Base-by-base conservation (phyloP, 345 rosid genomes). In the Noccaea bulbosa region DNA sequence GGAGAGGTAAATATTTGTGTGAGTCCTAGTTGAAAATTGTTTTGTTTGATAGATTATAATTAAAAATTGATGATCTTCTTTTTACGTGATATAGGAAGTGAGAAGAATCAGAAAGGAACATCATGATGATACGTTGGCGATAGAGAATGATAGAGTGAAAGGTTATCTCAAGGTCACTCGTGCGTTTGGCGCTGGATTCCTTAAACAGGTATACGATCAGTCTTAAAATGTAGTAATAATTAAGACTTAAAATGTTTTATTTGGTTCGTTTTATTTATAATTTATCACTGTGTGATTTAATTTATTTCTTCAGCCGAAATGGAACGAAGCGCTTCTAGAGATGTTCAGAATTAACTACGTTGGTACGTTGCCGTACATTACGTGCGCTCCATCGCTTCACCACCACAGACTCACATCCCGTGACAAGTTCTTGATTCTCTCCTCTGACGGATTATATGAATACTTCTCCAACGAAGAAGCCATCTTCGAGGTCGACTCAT, bases 91-190 rank as follows among this genome's bases (percentile, higher is more conserved):
- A 11, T 84, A 93, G 98, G 98, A 93, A 77, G 97, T 86, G 66
- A 72, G 63, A 37, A 89, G 96, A 81, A 89, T 93, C 37, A 89
- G 70, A 77, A 82, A 71, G 7, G 96, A 87, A 62, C 98, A 93
- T 71, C 84, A 82, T 7, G 96, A 87, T 70, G 98, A 93, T 76
- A 71, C 81, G 10, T 73, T 76, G 3, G 87, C 93, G 0, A 73
- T 93, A 17, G 70, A 73, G 69, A 93, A 89, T 38, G 85, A 86
- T 33, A 86, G 99, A 58, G 95, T 93, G 8, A 94, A 94, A 73
- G 97, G 99, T 59, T 85, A 87, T 45, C 73, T 94, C 81, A 94
- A 87, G 75, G 97, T 94, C 69, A 94, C 96, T 67, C 90, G 99
- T 11, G 99, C 99, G 4, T 94, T 94, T 47, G 97, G 99, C 0